Conservation (phyloP, 1,284 basidiomycete species). For the Hortiboletus rubellus region DNA sequence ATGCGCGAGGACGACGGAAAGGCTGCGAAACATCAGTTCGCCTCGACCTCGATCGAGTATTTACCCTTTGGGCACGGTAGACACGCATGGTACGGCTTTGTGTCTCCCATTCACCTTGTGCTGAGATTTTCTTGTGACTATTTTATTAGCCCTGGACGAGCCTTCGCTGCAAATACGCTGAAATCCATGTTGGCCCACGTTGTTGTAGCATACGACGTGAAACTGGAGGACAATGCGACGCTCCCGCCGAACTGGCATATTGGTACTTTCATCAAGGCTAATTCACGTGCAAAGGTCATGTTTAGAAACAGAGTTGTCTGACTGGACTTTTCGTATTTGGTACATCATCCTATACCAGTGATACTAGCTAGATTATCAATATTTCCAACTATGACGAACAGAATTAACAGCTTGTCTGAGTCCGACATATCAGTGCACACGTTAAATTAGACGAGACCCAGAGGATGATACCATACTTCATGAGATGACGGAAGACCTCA, state of each 20-base stretch:
- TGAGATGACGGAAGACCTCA: too few species aligned
- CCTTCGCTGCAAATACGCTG: conserved; percentile 22
- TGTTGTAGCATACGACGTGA: conserved; percentile 34
- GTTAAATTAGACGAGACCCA: too few species aligned
- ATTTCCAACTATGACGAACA: too few species aligned
- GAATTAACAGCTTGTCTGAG: too few species aligned
- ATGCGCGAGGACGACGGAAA: conserved; percentile 15
- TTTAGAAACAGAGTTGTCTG: conserved; percentile 16
- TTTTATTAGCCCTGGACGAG: conserved; percentile 12
- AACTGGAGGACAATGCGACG: conserved; percentile 25
- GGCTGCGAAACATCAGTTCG: conserved; percentile 17
- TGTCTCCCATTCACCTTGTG: neutral
- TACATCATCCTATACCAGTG: too few species aligned
- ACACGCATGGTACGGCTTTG: conserved; percentile 15
- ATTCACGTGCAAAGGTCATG: conserved; percentile 15
- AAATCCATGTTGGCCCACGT: conserved; percentile 35
- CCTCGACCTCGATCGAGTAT: conserved; percentile 10
- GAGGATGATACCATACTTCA: too few species aligned
- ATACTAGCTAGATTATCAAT: too few species aligned
- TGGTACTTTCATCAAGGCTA: neutral
- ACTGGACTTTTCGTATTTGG: neutral
- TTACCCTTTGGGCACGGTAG: conserved; percentile 18
- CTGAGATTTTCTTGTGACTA: neutral
- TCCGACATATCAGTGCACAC: too few species aligned
- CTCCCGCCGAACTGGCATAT: conserved; percentile 16